phyloP scores from a whole-genome alignment of 1,284 basidiomycete genomes.

The Ceratorhiza oryzae-sativae region DNA sequence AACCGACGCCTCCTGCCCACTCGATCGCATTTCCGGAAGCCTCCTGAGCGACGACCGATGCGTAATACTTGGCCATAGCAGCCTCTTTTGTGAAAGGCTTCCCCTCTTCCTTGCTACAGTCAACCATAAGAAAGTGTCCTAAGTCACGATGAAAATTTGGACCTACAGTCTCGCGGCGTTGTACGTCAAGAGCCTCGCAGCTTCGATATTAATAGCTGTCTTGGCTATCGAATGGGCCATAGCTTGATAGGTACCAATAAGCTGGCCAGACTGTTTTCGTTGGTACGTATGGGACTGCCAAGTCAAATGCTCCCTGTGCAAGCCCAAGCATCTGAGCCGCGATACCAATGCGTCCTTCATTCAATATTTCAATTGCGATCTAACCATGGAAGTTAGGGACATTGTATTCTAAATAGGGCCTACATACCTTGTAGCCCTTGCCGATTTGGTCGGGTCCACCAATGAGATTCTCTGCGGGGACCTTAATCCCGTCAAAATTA shows the following conservation, averaged over 20 bases:
- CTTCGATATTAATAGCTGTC: constrained; percentile 88
- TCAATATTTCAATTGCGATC: constrained; percentile 97
- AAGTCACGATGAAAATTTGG: neutral
- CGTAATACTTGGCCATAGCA: constrained; percentile 95
- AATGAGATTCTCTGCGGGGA: constrained; percentile 93
- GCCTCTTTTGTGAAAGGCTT: constrained; percentile 89
- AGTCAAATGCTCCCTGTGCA: constrained; percentile 96
- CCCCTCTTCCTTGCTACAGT: constrained; percentile 81
- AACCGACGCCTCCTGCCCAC: constrained; percentile 96
- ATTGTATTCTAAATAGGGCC: neutral
- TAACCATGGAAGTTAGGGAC: constrained; percentile 44
- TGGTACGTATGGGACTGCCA: constrained; percentile 90
- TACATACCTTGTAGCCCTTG: constrained; percentile 86
- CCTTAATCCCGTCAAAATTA: constrained; percentile 93
- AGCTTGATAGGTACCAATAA: constrained; percentile 92
- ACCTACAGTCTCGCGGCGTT: constrained; percentile 82
- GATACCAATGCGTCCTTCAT: constrained; percentile 97
- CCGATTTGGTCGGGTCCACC: constrained; percentile 77
- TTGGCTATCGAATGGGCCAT: constrained; percentile 96
- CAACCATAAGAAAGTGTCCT: neutral
- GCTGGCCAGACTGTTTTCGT: constrained; percentile 92
- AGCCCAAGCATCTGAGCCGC: constrained; percentile 97
- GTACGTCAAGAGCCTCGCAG: constrained; percentile 92
- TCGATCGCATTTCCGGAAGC: constrained; percentile 93
- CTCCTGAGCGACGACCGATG: constrained; percentile 87